A percentile compares a stretch with the other conserved stretches of the same genome.
phyloP scores from a whole-genome alignment of 1,139 yeast genomes.

The Nakaseomyces sp. region DNA sequence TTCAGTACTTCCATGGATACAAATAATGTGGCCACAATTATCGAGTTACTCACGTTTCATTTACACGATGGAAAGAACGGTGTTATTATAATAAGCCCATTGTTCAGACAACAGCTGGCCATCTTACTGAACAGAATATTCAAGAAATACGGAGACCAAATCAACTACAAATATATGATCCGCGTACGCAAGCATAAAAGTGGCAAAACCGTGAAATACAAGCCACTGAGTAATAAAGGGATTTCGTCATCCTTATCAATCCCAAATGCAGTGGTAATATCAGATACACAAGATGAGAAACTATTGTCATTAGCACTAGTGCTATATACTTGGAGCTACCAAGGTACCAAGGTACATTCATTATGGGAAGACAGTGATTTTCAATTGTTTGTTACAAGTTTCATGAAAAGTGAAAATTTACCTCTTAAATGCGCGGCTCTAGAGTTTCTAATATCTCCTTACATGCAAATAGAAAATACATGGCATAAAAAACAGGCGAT shows the following conservation, averaged over 20 bases:
- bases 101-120: slow-evolving; percentile 4
- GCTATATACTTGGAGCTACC: slow-evolving; percentile 12
- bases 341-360: neutral
- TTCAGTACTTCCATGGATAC: neutral
- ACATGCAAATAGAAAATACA: slow-evolving; percentile 10
- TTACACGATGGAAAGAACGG: slow-evolving; percentile 6
- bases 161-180: slow-evolving; percentile 20
- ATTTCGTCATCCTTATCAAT: slow-evolving; percentile 12
- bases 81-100: neutral
- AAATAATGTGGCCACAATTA: slow-evolving; percentile 7
- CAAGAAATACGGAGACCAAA: slow-evolving; percentile 14
- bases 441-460: slow-evolving; percentile 19
- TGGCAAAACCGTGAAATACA: slow-evolving; percentile 11
- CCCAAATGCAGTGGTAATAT: slow-evolving; percentile 21
- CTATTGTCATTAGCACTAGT: slow-evolving; percentile 17
- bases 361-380: slow-evolving; percentile 18
- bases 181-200: slow-evolving; percentile 8
- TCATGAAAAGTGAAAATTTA: slow-evolving; percentile 19
- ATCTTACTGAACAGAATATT: slow-evolving; percentile 12
- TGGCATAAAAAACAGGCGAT: slow-evolving; percentile 16
- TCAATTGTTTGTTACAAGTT: slow-evolving; percentile 17
- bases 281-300: slow-evolving; percentile 17
- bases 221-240: slow-evolving; percentile 16
- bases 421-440: slow-evolving; percentile 21
- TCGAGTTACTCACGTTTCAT: slow-evolving; percentile 14